Base-by-base conservation (phyloP, 2,329 filamentous ascomycete species). In the Beauveria varroae region DNA sequence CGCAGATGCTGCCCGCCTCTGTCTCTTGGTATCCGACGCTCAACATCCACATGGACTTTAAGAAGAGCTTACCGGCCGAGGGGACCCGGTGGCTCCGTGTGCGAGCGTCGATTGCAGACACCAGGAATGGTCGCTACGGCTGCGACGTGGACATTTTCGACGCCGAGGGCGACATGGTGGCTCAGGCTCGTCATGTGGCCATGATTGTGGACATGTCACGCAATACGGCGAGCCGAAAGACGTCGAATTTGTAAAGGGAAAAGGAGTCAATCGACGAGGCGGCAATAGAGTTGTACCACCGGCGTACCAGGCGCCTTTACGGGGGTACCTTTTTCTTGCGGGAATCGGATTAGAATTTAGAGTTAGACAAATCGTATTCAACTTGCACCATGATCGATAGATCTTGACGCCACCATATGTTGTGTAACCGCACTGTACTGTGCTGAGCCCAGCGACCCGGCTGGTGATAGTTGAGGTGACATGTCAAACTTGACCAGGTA, bases 11-110 rank as follows among this genome's bases (percentile, higher is more conserved):
- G n/a, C 43, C 7, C 2, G 44, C 16, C 22, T 50, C 34, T 6
- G 30, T 26, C 10, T 85, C 84, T 66, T 92, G 89, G 90, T 91
- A 90, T 70, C 89, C 89, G 0, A 96, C 90, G 0, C 73, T 96
- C 1, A 76, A 86, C 20, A 74, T 95, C 69, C 91, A 90, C 70
- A 68, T 96, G 24, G 90, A 96, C 64, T 77, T 92, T 44, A 95
- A 93, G 77, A 90, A 88, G 70, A 72, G 79, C 7, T 71, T 96
- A 50, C 89, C 89, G 0, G 74, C 76, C 4, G 82, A 83, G 47
- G 90, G 90, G 0, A 84, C 85, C 1, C 86, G 90, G 70, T 95
- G 88, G 86, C 70, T 96, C 58, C 87, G 87, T 67, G 77, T 86
- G 46, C 79, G 89, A 37, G 79, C 87, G 14, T 79, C 82, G 60